Percentiles rank a stretch among this genome's conserved stretches.
These are phyloP conservation scores for Pyrenophora tritici-repentis DNA, from an alignment of 2,329 filamentous ascomycete species.

Conservation along the genomic window DNA sequence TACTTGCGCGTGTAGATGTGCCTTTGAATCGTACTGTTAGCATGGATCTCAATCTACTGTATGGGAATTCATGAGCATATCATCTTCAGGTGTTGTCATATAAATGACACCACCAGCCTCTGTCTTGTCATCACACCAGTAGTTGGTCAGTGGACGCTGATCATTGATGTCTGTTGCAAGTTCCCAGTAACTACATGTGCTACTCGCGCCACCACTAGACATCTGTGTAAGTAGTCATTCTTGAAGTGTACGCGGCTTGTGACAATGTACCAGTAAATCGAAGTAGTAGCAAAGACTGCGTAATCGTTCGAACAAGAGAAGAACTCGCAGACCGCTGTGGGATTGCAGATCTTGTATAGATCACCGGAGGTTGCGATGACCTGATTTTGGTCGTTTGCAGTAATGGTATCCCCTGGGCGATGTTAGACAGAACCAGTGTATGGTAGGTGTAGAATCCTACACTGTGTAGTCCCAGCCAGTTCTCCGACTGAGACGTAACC, in stretches of 20 bases:
- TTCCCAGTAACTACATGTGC: constrained; percentile 16
- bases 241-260: not conserved
- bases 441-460: not conserved
- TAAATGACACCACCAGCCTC: constrained; percentile 12
- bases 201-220: constrained; percentile 8
- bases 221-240: not conserved
- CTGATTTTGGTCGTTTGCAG: constrained; percentile 9
- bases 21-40: not conserved
- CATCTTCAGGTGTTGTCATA: constrained; percentile 12
- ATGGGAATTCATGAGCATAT: not conserved
- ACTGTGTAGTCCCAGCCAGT: constrained; percentile 15
- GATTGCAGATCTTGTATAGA: constrained; percentile 13
- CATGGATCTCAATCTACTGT: not conserved
- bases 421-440: not conserved
- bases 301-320: constrained; percentile 14
- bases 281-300: constrained; percentile 4
- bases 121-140: constrained; percentile 19
- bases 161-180: constrained; percentile 16
- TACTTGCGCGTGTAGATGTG: not conserved
- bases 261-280: constrained; percentile 10
- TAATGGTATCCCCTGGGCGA: constrained; percentile 15
- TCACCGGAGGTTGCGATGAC: constrained; percentile 13
- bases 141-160: constrained; percentile 15
- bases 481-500: constrained; percentile 14
- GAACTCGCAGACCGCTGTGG: constrained; percentile 11